Percentiles rank a stretch among this genome's conserved stretches.
Evolutionary conservation across 495 filamentous ascomycete species (phyloP).

Genomic region (Aspergillus incahuasiensis): DNA sequence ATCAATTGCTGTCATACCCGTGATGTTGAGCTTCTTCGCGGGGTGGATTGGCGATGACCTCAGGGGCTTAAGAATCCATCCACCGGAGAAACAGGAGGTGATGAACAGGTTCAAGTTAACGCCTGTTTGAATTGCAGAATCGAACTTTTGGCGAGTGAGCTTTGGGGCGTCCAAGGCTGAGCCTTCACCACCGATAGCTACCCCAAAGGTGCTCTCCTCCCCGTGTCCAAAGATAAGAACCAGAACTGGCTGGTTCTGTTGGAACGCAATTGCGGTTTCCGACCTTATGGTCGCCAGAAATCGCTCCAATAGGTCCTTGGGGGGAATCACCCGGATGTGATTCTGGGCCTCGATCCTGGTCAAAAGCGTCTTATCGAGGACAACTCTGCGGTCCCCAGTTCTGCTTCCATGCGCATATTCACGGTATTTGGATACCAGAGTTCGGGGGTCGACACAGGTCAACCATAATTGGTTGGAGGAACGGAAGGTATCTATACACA

Average conservation of each 20-base stretch:
- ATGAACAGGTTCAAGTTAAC: background rate
- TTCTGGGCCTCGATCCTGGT: background rate
- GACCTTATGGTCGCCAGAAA: background rate
- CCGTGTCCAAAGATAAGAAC: background rate
- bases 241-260: background rate
- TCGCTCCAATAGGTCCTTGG: background rate
- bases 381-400: conserved; percentile 11
- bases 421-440: conserved; percentile 18
- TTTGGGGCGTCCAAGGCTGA: background rate
- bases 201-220: background rate
- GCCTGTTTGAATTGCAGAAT: conserved; percentile 1
- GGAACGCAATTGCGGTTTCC: background rate
- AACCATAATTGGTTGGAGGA: conserved; percentile 9
- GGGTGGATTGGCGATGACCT: background rate
- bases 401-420: conserved; percentile 19
- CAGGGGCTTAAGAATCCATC: background rate
- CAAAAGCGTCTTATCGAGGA: conserved; percentile 12
- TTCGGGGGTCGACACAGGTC: conserved; percentile 12
- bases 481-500: conserved; percentile 4
- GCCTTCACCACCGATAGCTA: background rate
- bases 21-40: background rate
- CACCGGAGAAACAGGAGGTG: background rate
- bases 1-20: background rate
- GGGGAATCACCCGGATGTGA: background rate
- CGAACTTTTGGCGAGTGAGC: background rate